Base-by-base conservation (phyloP, 768 basidiomycete genomes). In the Leccinum pellstonianum region DNA sequence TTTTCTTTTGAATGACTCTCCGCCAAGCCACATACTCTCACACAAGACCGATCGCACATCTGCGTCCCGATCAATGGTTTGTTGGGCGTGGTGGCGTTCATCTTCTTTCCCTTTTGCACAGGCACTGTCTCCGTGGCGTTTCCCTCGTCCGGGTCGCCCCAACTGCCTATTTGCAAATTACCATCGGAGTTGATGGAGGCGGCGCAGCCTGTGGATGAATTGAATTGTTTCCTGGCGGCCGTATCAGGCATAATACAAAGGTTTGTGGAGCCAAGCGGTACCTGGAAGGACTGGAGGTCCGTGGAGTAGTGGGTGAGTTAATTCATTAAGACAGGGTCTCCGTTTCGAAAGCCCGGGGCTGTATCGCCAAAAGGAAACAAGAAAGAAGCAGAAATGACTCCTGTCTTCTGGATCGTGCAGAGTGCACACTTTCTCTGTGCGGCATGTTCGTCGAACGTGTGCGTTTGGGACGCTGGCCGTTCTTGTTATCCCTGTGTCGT, bases 11-110 rank as follows among this genome's bases (percentile, higher is more conserved):
- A 58, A 64, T 55, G 19, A 47, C 9, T 50, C 27, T 43, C 21
- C 50, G 49, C 52, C 33, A 43, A 52, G 23, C 56, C 49, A 56
- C 43, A 46, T 19, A 46, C 5, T 19, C 43, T 7, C 43, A 5
- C 43, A 43, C 37, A 17, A 11, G 5, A 46, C 51, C 56, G 57
- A 72, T 67, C 63, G 52, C 59, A 65, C 57, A 55, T 67, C 69
- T 67, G 15, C n/a, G 54, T 65, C 63, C 65, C 67, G 62, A 70
- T 70, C 68, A 63, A 46, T n/a, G 15, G n/a, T 56, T 54, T 69
- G 60, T 47, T 65, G 56, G 51, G 47, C 64, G 25, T 64, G 63
- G 58, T 69, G 70, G 65, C 67, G 60, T 53, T 46, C 33, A 52
- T 47, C 14, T 15, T 15, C 12, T 37, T 25, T 23, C 15, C 23